Conservation (phyloP, 768 basidiomycete species). For the Mycena floridula region DNA sequence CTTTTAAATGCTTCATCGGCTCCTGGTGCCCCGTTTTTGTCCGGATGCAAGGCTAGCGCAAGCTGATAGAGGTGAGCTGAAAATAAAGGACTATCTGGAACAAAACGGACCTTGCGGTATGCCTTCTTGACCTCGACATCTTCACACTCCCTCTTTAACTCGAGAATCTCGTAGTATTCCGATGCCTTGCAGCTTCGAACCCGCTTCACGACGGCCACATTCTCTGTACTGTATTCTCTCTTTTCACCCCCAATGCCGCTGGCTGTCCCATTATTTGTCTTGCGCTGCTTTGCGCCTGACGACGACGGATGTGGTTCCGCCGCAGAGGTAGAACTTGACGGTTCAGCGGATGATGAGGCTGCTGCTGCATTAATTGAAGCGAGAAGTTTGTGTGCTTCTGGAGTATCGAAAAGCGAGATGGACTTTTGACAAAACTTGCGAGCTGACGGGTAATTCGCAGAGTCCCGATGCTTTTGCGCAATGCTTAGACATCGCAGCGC, state of each 20-base stretch:
- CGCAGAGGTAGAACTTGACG: slow-evolving; percentile 28
- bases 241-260: slow-evolving; percentile 66
- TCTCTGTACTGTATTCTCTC: slow-evolving; percentile 84
- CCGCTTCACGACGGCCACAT: slow-evolving; percentile 76
- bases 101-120: slow-evolving; percentile 78
- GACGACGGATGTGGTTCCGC: slow-evolving; percentile 72
- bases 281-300: slow-evolving; percentile 64
- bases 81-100: slow-evolving; percentile 1
- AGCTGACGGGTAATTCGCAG: slow-evolving; percentile 69
- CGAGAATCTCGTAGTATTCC: slow-evolving; percentile 90
- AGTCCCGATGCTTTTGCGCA: slow-evolving; percentile 66
- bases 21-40: slow-evolving; percentile 95
- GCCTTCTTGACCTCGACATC: slow-evolving; percentile 89
- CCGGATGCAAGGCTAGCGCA: slow-evolving; percentile 84
- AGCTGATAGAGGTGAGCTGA: slow-evolving; percentile 39
- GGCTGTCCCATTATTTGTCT: slow-evolving; percentile 43
- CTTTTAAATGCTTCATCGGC: slow-evolving; percentile 98
- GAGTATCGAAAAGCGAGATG: slow-evolving; percentile 72
- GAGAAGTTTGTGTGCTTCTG: slow-evolving; percentile 66
- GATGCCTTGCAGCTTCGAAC: slow-evolving; percentile 82
- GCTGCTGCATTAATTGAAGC: slow-evolving; percentile 57
- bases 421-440: slow-evolving; percentile 90
- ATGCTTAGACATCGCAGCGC: slow-evolving; percentile 77
- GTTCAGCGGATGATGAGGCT: slow-evolving; percentile 33
- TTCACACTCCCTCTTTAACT: slow-evolving; percentile 72